Base-by-base conservation (phyloP, 2,329 filamentous ascomycete species). In the Cladosporium sp. region DNA sequence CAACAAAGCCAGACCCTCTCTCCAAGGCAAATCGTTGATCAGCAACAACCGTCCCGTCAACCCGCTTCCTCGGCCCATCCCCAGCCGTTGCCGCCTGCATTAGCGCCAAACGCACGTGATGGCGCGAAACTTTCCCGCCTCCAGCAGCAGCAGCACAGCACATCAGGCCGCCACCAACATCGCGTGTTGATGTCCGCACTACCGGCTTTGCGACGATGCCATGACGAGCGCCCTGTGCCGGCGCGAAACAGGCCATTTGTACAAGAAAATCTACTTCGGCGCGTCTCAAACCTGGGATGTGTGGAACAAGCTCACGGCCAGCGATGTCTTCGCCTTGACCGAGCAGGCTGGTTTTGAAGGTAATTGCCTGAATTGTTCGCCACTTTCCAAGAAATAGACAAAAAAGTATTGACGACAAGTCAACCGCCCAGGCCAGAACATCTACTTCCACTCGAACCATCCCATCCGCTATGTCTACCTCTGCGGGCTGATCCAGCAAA, bases 291-390 rank as follows among this genome's bases (percentile, higher is more conserved):
- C 82, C 7, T 82, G 76, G 66, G 75, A 78, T 67, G 64, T 72
- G 62, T 85, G 82, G 82, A 82, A 83, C 65, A 82, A 82, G 62
- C 70, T 85, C 56, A 76, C 77, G 1, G 72, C 73, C 13, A 68
- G 70, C 22, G 78, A 83, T 64, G 73, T 85, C 34, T 79, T 80
- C 59, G 66, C 66, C 7, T 67, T 84, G 29, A 68, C 70, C 19
- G 65, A 68, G 47, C 71, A 74, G 38, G 64, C 61, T 6, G 75
- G 71, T 2, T 83, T 78, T 60, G 72, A 74, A 68, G 78, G 80
- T 78, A 71, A n/a, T n/a, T 18, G 58, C 38, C 20, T 12, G n/a
- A 27, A 27, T 5, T 27, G 9, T 48, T 34, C 32, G 45, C 45
- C 45, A 41, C 45, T 41, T 17, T 11, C 18, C 5, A n/a, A 17